Evolutionary conservation across 2,329 filamentous ascomycete species (phyloP).

Genomic region (Pseudocercospora fijiensis): DNA sequence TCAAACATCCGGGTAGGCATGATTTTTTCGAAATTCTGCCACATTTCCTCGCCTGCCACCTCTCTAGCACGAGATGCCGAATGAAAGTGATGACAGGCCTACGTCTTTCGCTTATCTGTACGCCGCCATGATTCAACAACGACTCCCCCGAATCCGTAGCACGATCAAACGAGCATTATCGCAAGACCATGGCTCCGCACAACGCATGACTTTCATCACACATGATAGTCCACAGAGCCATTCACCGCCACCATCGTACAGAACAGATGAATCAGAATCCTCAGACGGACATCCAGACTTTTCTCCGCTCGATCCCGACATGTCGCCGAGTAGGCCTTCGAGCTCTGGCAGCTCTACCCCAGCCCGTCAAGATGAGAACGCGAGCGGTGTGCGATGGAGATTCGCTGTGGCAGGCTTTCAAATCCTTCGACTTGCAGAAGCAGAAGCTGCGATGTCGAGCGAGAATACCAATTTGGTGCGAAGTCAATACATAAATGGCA

Average conservation of each 20-base stretch:
- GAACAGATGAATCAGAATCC: conserved; percentile 13
- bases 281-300: conserved; percentile 17
- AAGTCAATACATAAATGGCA: conserved; percentile 63
- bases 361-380: conserved; percentile 12
- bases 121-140: conserved; percentile 53
- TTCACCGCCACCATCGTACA: conserved; percentile 42
- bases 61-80: neutral
- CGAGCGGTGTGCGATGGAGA: conserved; percentile 50
- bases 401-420: conserved; percentile 53
- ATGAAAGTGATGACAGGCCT: conserved; percentile 1
- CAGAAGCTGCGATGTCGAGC: conserved; percentile 44
- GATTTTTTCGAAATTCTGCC: neutral
- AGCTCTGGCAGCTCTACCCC: conserved; percentile 25
- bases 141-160: conserved; percentile 54
- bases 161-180: conserved; percentile 40
- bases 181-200: conserved; percentile 10
- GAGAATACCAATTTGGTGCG: conserved; percentile 55
- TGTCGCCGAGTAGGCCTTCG: conserved; percentile 24
- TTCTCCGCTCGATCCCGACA: conserved; percentile 12
- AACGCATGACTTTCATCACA: conserved; percentile 9
- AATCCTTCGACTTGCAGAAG: conserved; percentile 48
- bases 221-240: conserved; percentile 28
- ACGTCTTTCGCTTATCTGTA: conserved; percentile 50
- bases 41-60: conserved; percentile 4
- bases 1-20: neutral